These are phyloP conservation scores for Pichia insulana DNA, from an alignment of 805 yeast genomes.

Conservation along the genomic window DNA sequence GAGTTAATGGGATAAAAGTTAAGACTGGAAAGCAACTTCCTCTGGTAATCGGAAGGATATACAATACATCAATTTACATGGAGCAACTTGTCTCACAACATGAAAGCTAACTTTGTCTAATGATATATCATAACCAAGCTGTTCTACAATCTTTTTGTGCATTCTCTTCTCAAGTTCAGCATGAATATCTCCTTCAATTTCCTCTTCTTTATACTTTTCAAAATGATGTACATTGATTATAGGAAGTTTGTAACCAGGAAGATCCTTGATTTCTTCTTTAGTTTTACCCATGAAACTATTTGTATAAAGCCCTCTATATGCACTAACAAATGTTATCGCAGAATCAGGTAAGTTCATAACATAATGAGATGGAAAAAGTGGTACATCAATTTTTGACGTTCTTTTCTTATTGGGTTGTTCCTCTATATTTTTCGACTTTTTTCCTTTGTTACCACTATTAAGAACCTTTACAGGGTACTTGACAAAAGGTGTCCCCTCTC, in stretches of 20 bases:
- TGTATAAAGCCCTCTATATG: slow-evolving; percentile 64
- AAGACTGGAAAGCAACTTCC: slow-evolving; percentile 46
- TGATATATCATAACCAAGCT: slow-evolving; percentile 40
- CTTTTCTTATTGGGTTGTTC: slow-evolving; percentile 20
- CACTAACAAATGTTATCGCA: slow-evolving; percentile 74
- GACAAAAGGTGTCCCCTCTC: slow-evolving; percentile 29
- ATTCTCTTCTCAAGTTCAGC: slow-evolving; percentile 65
- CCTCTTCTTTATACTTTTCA: slow-evolving; percentile 74
- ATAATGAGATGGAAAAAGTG: slow-evolving; percentile 56
- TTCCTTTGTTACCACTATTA: slow-evolving; percentile 17
- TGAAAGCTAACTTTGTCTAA: slow-evolving; percentile 54
- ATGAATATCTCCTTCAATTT: slow-evolving; percentile 53
- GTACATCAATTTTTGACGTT: slow-evolving; percentile 31
- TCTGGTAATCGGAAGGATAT: slow-evolving; percentile 68
- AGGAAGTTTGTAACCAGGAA: slow-evolving; percentile 55
- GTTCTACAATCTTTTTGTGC: slow-evolving; percentile 40
- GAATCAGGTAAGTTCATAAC: slow-evolving; percentile 96
- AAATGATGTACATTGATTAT: slow-evolving; percentile 84
- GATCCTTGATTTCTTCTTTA: slow-evolving; percentile 25
- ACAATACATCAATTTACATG: slow-evolving; percentile 94
- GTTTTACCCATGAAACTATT: slow-evolving; percentile 30
- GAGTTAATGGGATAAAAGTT: background rate
- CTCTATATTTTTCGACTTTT: slow-evolving; percentile 5
- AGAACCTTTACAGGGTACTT: slow-evolving; percentile 30
- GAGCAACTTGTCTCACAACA: slow-evolving; percentile 88